A percentile compares a stretch with the other conserved stretches of the same genome.
These are phyloP conservation scores for Didymosphaeria variabile DNA, from an alignment of 2,329 filamentous ascomycete species.

Conservation along the genomic window DNA sequence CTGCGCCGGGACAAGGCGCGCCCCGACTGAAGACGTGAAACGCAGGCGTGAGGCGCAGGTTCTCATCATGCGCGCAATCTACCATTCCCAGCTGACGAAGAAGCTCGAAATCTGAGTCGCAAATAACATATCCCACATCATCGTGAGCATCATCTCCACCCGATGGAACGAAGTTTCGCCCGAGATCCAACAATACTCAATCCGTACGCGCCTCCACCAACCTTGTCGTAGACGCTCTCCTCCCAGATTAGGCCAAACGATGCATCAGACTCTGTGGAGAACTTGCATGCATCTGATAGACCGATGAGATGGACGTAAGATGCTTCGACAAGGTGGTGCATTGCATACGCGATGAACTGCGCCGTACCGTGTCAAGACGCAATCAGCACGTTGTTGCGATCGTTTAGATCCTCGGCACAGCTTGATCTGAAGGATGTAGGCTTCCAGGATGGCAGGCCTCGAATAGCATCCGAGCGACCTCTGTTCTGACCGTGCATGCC, in stretches of 20 bases:
- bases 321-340: background rate
- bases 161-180: background rate
- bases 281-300: background rate
- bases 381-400: background rate
- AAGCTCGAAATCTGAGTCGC: constrained; percentile 1
- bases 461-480: constrained; percentile 1
- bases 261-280: background rate
- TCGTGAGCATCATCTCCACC: constrained; percentile 1
- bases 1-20: constrained; percentile 4
- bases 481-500: constrained; percentile 6
- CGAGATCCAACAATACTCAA: background rate
- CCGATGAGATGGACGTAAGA: constrained; percentile 3
- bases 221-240: background rate
- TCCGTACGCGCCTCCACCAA: constrained; percentile 5
- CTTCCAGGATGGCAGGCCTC: background rate
- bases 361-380: background rate
- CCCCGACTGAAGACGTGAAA: background rate
- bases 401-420: background rate
- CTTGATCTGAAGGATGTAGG: background rate
- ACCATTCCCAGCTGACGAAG: background rate
- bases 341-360: background rate
- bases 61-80: background rate
- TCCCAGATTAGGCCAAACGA: background rate
- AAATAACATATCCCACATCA: background rate
- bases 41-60: constrained; percentile 6